Evolutionary conservation across 305 asterid genomes (phyloP), one percentile per base, ranked within the genome.

Genomic region (Rubia balearica): DNA sequence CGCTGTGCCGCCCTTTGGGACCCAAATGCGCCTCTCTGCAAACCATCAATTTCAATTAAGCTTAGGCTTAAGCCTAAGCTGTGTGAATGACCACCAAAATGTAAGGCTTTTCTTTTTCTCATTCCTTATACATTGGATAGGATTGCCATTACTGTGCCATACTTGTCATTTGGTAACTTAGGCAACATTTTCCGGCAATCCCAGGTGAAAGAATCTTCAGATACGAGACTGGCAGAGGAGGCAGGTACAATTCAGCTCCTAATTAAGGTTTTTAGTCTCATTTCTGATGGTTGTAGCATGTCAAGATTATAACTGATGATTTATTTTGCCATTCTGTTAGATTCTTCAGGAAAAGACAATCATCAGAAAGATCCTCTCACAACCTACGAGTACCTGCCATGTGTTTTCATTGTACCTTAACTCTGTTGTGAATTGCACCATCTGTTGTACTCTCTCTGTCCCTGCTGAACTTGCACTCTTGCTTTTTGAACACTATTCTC

Each of bases 331-430:
- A 19, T 43, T 79, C 68, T 75, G 72, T 73, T 74, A 82, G 90
- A 81, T 83, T 81, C 81, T 51, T 41, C 65, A 27, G 87, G 75
- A 61, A 77, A 85, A 73, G 85, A 72, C 74, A 76, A 24, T 65
- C 71, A 70, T 80, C 82, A 68, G 75, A 73, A 55, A 66, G 62
- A 17, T 49, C 42, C 81, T 67, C 55, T 53, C 69, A 81, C 90
- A 65, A 61, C 84, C 7, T 78, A 82, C 33, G 83, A 78, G 96
- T 89, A 89, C 80, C 72, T 63, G 55, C 82, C 69, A 67, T 76
- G 13, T 68, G 62, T 80, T 74, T 41, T 24, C 19, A 17, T 78
- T 67, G 62, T 53, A 45, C 65, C 45, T 66, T 66, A 10, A 38
- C 68, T 70, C 59, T 48, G 72, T 59, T 27, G 22, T 40, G 57